A percentile compares a stretch with the other conserved stretches of the same genome.
phyloP scores from a whole-genome alignment of 2,329 filamentous ascomycete genomes.

The Monilinia aucupariae region DNA sequence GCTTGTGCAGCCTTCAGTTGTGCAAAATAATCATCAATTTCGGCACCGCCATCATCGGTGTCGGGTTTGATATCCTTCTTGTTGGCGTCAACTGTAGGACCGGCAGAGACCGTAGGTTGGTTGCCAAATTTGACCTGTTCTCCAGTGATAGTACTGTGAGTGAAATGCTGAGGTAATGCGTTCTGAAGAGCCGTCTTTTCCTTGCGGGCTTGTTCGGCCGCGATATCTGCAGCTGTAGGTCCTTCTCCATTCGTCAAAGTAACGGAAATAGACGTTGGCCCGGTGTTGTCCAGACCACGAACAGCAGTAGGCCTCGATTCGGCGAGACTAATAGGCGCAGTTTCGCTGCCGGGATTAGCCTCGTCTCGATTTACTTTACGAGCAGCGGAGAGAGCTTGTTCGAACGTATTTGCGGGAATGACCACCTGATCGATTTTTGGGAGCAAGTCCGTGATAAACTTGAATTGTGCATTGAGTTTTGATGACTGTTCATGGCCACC shows the following conservation, averaged over 20 bases:
- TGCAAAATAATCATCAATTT: constrained; percentile 63
- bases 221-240: constrained; percentile 60
- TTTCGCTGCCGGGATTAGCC: constrained; percentile 58
- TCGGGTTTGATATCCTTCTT: constrained; percentile 43
- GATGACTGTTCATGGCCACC: constrained; percentile 69
- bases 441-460: constrained; percentile 70
- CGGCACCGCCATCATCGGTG: constrained; percentile 43
- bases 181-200: constrained; percentile 64
- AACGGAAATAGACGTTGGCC: constrained; percentile 63
- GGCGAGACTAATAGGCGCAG: constrained; percentile 50
- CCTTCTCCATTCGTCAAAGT: constrained; percentile 63
- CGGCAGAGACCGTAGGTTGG: constrained; percentile 37
- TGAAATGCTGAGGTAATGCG: constrained; percentile 65
- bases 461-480: constrained; percentile 71
- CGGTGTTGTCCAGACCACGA: constrained; percentile 60
- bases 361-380: constrained; percentile 62
- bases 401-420: constrained; percentile 70
- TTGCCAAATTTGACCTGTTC: constrained; percentile 49
- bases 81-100: constrained; percentile 38
- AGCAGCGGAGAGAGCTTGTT: constrained; percentile 58
- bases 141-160: constrained; percentile 62
- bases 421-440: constrained; percentile 69
- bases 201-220: constrained; percentile 58
- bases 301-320: constrained; percentile 60
- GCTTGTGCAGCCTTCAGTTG: constrained; percentile 58